A percentile compares a stretch with the other conserved stretches of the same genome.
These are phyloP conservation scores for Acanthamoeba lenticulata DNA, from an alignment of 208 protist species.

Conservation along the genomic window DNA sequence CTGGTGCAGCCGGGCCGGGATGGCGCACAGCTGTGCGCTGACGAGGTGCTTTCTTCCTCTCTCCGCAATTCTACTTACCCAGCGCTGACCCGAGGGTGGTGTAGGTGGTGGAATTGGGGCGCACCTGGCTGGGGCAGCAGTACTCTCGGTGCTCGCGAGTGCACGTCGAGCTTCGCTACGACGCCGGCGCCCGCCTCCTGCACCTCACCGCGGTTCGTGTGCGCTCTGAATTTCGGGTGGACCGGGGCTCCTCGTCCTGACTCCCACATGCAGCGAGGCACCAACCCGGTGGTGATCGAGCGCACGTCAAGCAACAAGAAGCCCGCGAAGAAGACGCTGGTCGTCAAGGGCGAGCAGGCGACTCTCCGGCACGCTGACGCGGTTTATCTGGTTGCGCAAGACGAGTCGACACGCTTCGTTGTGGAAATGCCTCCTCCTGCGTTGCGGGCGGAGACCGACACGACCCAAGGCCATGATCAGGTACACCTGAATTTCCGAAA, in stretches of 20 bases:
- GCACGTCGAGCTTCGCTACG: not conserved
- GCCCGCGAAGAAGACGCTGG: not conserved
- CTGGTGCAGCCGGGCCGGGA: too few relatives aligned
- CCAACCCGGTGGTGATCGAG: constrained; percentile 4
- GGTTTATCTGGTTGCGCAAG: not conserved
- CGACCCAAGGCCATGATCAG: not conserved
- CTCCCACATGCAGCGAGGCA: not conserved
- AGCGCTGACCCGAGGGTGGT: too few relatives aligned
- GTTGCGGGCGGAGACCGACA: not conserved
- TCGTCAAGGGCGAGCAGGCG: not conserved
- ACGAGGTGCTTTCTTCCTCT: too few relatives aligned
- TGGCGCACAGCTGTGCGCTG: too few relatives aligned
- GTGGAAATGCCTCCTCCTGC: not conserved
- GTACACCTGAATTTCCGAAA: not conserved
- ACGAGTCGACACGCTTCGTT: not conserved
- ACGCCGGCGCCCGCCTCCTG: not conserved
- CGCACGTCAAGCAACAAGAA: not conserved
- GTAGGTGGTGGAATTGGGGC: constrained; percentile 25
- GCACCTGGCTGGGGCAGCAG: not conserved
- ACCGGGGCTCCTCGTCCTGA: not conserved
- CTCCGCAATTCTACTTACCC: too few relatives aligned
- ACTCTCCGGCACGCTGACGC: not conserved
- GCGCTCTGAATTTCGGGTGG: not conserved
- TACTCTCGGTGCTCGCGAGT: constrained; percentile 2
- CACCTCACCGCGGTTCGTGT: not conserved